phyloP scores from a whole-genome alignment of 306 rosid genomes.

The Senna siamea region DNA sequence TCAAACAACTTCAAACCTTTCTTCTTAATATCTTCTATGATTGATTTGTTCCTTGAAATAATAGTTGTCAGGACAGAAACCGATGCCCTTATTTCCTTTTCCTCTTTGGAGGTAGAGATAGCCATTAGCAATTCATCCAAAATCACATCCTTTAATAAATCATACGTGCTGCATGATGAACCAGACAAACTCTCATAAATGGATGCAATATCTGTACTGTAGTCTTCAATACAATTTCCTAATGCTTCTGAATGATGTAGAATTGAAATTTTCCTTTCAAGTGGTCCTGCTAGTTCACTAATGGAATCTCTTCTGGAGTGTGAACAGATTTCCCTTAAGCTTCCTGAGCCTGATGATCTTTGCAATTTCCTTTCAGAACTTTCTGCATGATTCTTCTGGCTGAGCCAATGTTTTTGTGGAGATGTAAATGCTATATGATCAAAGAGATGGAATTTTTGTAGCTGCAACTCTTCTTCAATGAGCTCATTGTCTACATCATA shows the following conservation, averaged over 20 bases:
- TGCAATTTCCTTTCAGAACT: constrained; percentile 40
- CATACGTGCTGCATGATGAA: constrained; percentile 53
- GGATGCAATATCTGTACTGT: constrained; percentile 60
- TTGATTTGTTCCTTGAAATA: constrained; percentile 66
- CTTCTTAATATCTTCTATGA: constrained; percentile 70
- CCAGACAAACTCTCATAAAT: constrained; percentile 55
- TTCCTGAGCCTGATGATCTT: constrained; percentile 36
- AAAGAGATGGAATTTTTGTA: constrained; percentile 46
- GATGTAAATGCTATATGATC: constrained; percentile 46
- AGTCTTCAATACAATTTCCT: constrained; percentile 60
- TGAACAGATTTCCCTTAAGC: constrained; percentile 46
- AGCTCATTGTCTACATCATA: constrained; percentile 49
- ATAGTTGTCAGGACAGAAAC: constrained; percentile 67
- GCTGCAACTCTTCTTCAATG: constrained; percentile 40
- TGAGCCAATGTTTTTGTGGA: constrained; percentile 37
- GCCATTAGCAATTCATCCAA: constrained; percentile 66
- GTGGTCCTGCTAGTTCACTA: constrained; percentile 43
- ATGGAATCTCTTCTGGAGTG: constrained; percentile 50
- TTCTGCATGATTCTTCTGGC: constrained; percentile 46
- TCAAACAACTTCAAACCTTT: constrained; percentile 72
- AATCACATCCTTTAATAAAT: constrained; percentile 69
- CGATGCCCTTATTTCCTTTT: constrained; percentile 66
- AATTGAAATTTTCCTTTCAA: constrained; percentile 49
- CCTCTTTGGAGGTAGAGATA: constrained; percentile 77
- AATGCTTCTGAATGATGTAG: constrained; percentile 54